Conservation (phyloP, 2,329 filamentous ascomycete species). For the Botrytis galanthina region DNA sequence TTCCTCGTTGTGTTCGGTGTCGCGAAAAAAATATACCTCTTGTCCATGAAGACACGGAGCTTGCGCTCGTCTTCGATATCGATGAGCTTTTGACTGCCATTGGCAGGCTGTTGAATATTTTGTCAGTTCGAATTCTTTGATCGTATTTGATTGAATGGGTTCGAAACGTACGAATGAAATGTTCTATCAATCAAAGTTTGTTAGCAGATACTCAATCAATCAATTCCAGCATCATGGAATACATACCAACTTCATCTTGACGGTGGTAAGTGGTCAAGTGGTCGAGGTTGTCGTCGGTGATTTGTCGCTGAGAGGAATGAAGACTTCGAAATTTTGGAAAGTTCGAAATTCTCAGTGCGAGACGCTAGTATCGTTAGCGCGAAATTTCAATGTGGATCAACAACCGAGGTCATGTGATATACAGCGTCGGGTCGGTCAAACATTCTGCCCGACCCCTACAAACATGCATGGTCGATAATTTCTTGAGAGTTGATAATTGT, state of each 20-base stretch:
- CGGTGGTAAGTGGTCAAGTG: constrained; percentile 23
- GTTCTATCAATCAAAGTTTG: constrained; percentile 30
- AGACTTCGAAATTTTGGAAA: constrained; percentile 15
- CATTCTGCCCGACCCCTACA: background rate
- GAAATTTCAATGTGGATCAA: background rate
- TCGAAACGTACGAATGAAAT: constrained; percentile 38
- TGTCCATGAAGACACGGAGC: constrained; percentile 98
- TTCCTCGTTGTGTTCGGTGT: background rate
- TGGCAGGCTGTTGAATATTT: constrained; percentile 63
- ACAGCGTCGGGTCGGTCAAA: background rate
- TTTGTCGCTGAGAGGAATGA: constrained; percentile 19
- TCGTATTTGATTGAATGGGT: background rate
- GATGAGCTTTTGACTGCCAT: constrained; percentile 99
- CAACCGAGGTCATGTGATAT: constrained; percentile 18
- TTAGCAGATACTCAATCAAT: constrained; percentile 29
- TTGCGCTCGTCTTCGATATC: constrained; percentile 99
- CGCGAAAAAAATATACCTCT: constrained; percentile 57
- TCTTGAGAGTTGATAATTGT: background rate
- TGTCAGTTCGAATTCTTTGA: constrained; percentile 27
- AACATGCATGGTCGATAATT: background rate
- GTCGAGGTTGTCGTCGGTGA: constrained; percentile 23
- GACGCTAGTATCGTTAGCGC: constrained; percentile 14
- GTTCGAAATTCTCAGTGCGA: constrained; percentile 18
- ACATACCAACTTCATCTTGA: constrained; percentile 40
- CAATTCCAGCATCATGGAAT: background rate